Evolutionary conservation across 225 moss, liverwort and hornwort genomes (phyloP), one percentile per base, ranked within the genome.

Genomic region (Neckera pumila): DNA sequence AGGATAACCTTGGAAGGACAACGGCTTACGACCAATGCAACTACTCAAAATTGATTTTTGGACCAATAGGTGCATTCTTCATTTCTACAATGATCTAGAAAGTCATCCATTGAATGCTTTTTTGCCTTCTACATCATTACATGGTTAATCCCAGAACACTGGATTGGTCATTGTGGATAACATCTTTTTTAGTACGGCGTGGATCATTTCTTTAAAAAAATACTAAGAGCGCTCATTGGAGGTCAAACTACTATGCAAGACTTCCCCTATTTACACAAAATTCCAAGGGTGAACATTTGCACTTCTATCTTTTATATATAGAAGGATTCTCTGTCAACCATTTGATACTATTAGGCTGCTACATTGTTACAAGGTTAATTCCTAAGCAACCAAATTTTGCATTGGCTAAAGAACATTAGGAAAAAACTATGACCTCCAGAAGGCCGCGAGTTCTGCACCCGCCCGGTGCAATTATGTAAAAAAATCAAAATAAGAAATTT

Each of bases 91-190:
- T 34, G 4, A 42, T 71, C 1, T 71, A 14, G 9, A 71, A 71
- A 42, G 26, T 66, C 66, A 66, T 66, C 36, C 6, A 36, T 6
- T 0, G 3, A 2, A 6, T 19, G 1, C n/a, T 36, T 66, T 51
- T 66, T n/a, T 12, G 20, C 2, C 13, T 7, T 23, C 7, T 38
- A 1, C 23, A 23, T 69, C 7, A 1, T 38, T 23, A 38, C 7
- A 1, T 38, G 1, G 13, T 23, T 7, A 38, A 22, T 12, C 4
- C 1, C 38, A 0, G 3, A n/a, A 22, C 0, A 1, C 0, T 0
- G 0, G 2, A 2, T 12, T n/a, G 2, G 4, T n/a, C 67, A n/a
- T 1, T 7, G 2, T 22, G 1, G 7, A 67, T 33, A 7, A 8
- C 31, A 63, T 8, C 8, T 7, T 31, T 62, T 30, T 3, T 2